Base-by-base conservation (phyloP, 805 yeast species). In the Pichia nakasei region DNA sequence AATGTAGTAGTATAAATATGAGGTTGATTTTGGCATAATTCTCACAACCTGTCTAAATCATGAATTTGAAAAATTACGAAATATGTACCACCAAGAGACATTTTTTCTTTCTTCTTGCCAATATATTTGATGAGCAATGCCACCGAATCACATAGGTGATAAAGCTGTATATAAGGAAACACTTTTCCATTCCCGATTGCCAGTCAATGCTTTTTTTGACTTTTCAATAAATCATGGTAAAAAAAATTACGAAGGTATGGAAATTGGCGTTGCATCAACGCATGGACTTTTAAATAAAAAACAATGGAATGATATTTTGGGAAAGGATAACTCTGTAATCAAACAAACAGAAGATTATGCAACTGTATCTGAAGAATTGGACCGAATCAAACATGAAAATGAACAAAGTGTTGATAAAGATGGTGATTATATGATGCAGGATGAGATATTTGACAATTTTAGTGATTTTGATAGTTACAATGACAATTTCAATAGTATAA, bases 171-270 rank as follows among this genome's bases (percentile, higher is more conserved):
- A 12, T 15, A 4, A 5, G 21, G 36, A 29, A 12, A 44, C 47
- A 11, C 3, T 44, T 4, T 19, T 40, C 4, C 38, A 41, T 20
- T 44, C 47, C 9, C 15, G 47, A 22, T 18, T 44, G 2, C 44
- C 47, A 1, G 12, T 22, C 6, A 18, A 26, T 17, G 20, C 38
- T 8, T 37, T 40, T 11, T 18, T 21, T n/a, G 22, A 37, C 3
- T 44, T 44, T n/a, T 17, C 22, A 35, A 17, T 35, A 4, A 17
- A 12, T n/a, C 19, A 22, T 8, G 8, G 9, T 22, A 49, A n/a
- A 42, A 50, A 11, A 42, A 47, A 17, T 20, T 38, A 20, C 5
- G 19, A 37, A 18, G 7, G 17, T 18, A 13, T 9, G 9, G 17
- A 37, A 15, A 37, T 37, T 11, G 19, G 11, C 3, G 17, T 35